phyloP scores from a whole-genome alignment of 164 flowering plant species.

The Umbilicus rupestris region DNA sequence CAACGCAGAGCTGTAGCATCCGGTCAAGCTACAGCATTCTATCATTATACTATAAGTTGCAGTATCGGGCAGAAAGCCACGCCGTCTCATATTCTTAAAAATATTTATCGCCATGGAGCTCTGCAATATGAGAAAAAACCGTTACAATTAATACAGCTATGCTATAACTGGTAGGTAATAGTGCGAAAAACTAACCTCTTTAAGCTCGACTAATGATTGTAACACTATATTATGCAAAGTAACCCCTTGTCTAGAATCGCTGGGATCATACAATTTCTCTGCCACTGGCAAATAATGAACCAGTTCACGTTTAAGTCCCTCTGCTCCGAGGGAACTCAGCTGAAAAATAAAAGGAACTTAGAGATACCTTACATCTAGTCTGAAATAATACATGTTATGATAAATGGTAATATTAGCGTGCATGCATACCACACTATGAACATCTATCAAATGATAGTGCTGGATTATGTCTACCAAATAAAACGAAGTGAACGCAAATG shows the following conservation, averaged over 20 bases:
- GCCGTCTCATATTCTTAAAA: constrained; percentile 51
- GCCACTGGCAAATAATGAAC: constrained; percentile 38
- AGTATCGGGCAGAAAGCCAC: constrained; percentile 38
- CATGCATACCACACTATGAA: no score
- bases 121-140: constrained; percentile 34
- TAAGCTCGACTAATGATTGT: constrained; percentile 60
- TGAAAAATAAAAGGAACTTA: constrained; percentile 21
- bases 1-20: constrained; percentile 55
- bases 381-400: no score
- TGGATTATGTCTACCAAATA: neutral
- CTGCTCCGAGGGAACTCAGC: constrained; percentile 78
- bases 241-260: constrained; percentile 19
- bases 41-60: constrained; percentile 74
- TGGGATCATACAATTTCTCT: constrained; percentile 25
- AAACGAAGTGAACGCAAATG: neutral
- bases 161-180: neutral
- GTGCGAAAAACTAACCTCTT: constrained; percentile 41
- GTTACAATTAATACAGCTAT: neutral
- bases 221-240: constrained; percentile 51
- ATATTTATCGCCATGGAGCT: constrained; percentile 38
- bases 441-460: neutral
- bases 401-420: no score
- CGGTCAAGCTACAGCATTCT: constrained; percentile 48
- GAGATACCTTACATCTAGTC: no score
- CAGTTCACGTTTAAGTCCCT: constrained; percentile 60